phyloP scores from a whole-genome alignment of 108 stramenopile genomes.

The Pseudonitzschia multistriata region DNA sequence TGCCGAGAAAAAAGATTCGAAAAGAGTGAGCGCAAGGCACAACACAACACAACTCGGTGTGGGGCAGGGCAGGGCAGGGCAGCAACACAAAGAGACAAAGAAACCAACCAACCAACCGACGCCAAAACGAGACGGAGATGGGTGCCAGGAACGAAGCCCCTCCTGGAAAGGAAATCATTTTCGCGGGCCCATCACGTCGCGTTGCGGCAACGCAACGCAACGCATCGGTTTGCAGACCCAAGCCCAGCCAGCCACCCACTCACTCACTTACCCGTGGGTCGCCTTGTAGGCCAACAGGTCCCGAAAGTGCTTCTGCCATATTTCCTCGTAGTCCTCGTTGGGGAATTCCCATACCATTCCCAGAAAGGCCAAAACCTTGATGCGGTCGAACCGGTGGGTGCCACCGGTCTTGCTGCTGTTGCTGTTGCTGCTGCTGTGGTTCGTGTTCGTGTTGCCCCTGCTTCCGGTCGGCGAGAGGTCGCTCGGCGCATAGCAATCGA shows the following conservation, averaged over 20 bases:
- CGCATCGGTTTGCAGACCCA: neutral
- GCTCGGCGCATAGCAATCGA: neutral
- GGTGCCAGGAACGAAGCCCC: too few species aligned
- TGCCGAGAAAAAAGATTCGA: too few species aligned
- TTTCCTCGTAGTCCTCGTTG: constrained; percentile 20
- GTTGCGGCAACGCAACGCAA: too few species aligned
- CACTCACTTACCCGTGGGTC: constrained; percentile 9
- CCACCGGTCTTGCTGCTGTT: neutral
- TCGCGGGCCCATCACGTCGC: too few species aligned
- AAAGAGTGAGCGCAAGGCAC: too few species aligned
- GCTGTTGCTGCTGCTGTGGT: neutral
- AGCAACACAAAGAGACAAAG: too few species aligned
- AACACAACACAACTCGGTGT: too few species aligned
- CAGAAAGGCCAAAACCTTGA: constrained; percentile 5
- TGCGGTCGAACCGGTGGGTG: constrained; percentile 17
- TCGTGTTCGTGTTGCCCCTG: neutral
- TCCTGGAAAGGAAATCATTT: too few species aligned
- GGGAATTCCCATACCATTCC: constrained; percentile 24
- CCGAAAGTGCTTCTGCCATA: constrained; percentile 66
- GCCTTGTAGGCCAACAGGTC: constrained; percentile 66
- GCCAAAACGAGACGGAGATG: too few species aligned
- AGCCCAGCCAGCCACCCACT: too few species aligned
- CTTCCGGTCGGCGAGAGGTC: neutral
- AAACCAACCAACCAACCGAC: too few species aligned
- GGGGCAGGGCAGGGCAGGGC: too few species aligned